Conservation (phyloP, 345 rosid species). For the Pugionium cornutum region DNA sequence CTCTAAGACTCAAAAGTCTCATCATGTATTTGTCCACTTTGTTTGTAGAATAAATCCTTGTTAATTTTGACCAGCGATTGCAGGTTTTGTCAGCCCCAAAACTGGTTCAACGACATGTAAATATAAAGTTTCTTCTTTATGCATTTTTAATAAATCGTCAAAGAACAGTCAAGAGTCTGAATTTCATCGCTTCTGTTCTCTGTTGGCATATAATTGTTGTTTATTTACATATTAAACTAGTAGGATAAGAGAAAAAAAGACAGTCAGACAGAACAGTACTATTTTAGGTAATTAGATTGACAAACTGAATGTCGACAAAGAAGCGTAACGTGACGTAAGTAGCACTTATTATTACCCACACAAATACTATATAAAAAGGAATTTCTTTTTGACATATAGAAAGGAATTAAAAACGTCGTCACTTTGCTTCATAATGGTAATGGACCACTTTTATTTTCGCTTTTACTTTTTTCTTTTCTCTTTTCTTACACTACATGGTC, state of each 20-base stretch:
- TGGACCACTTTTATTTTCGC: not conserved
- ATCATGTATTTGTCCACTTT: conserved; percentile 25
- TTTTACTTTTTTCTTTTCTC: not conserved
- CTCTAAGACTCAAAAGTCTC: not conserved
- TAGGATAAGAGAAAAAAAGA: not conserved
- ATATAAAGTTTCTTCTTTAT: not conserved
- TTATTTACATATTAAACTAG: not conserved
- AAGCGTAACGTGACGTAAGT: conserved; percentile 10
- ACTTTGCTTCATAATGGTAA: not conserved
- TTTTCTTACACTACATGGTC: not conserved
- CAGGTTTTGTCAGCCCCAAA: not conserved
- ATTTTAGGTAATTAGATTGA: conserved; percentile 1
- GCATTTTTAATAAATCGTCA: not conserved
- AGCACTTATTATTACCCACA: conserved; percentile 8
- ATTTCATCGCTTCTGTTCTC: not conserved
- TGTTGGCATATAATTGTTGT: not conserved
- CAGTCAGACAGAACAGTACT: not conserved
- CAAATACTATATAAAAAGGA: not conserved
- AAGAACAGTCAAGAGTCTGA: not conserved
- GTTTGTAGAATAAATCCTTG: conserved; percentile 19
- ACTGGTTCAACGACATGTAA: not conserved
- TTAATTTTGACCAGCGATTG: not conserved
- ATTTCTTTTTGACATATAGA: not conserved
- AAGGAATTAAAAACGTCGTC: conserved; percentile 28
- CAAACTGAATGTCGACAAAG: conserved; percentile 19